Base-by-base conservation (phyloP, 768 basidiomycete genomes). In the Hypsizygus marmoreus region DNA sequence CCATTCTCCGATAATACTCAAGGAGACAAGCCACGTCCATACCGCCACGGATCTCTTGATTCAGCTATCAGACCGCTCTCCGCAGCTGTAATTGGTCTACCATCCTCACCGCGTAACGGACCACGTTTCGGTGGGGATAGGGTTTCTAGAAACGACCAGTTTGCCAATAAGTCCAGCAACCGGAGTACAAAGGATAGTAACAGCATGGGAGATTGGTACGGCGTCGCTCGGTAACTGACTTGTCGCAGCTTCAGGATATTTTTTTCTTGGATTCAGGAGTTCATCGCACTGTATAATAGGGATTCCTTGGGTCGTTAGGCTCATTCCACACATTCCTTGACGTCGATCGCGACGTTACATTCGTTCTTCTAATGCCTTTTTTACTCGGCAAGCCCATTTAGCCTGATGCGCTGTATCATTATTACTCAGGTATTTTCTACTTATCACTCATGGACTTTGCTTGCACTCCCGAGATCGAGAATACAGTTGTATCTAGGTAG, bases 191-290 rank as follows among this genome's bases (percentile, higher is more conserved):
- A 62, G 50, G 38, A 40, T 41, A n/a, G n/a, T n/a, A n/a, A n/a
- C n/a, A 51, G 44, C 28, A 45, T 50, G 38, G 60, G 52, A 30
- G 60, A 61, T 33, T 60, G 56, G 59, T 62, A 64, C 58, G 62
- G 58, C 5, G 54, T 63, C 43, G 60, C 57, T 8, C 51, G 52
- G 25, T 66, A 57, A 40, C 11, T 24, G 14, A 17, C 26, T 33
- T n/a, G 16, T 32, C n/a, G n/a, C n/a, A n/a, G n/a, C n/a, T n/a
- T n/a, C n/a, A n/a, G n/a, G n/a, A n/a, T n/a, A n/a, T n/a, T n/a
- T n/a, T n/a, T 40, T 10, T 40, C 1, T 40, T 6, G 4, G 24
- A 16, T 40, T 13, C n/a, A n/a, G 38, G 28, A 26, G 17, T 16
- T 25, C 23, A 25, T 25, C 16, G 28, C 24, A 40, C 25, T 6